Percentiles rank a stretch among this genome's conserved stretches.
phyloP scores from a whole-genome alignment of 495 filamentous ascomycete genomes.

The Penicillium chermesinum region DNA sequence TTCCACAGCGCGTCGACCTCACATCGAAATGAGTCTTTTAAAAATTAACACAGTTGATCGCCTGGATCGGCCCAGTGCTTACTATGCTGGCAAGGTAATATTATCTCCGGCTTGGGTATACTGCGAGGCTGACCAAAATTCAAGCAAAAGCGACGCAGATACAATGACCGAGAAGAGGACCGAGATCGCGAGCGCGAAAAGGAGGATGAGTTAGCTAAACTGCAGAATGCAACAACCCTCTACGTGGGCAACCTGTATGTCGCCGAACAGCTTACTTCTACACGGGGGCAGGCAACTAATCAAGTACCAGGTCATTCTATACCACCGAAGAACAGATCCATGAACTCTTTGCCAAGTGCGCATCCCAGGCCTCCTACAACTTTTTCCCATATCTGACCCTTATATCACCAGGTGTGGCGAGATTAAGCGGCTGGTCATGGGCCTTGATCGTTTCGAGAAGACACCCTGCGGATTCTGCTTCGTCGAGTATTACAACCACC shows the following conservation, averaged over 20 bases:
- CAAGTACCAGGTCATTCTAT: slow-evolving; percentile 79
- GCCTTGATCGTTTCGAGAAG: slow-evolving; percentile 91
- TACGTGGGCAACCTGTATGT: slow-evolving; percentile 95
- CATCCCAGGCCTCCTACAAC: background rate
- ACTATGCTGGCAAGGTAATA: slow-evolving; percentile 70
- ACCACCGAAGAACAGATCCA: slow-evolving; percentile 99
- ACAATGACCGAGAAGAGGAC: slow-evolving; percentile 54
- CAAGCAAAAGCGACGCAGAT: slow-evolving; percentile 65
- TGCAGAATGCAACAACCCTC: slow-evolving; percentile 86
- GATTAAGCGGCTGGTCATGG: slow-evolving; percentile 98
- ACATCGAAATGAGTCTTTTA: slow-evolving; percentile 19
- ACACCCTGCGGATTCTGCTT: slow-evolving; percentile 99
- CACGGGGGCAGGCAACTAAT: slow-evolving; percentile 24
- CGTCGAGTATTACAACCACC: slow-evolving; percentile 97
- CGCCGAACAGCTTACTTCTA: background rate
- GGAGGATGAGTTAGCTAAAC: slow-evolving; percentile 60
- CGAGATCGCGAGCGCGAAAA: slow-evolving; percentile 38
- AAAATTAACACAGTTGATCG: slow-evolving; percentile 67
- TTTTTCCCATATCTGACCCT: background rate
- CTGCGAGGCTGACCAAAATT: slow-evolving; percentile 3
- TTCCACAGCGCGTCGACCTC: background rate
- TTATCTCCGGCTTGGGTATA: no score
- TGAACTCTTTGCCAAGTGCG: slow-evolving; percentile 85
- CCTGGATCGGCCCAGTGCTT: slow-evolving; percentile 84
- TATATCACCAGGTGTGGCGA: slow-evolving; percentile 67